phyloP scores from a whole-genome alignment of 2,329 filamentous ascomycete species.

The Lanzia echinophila region DNA sequence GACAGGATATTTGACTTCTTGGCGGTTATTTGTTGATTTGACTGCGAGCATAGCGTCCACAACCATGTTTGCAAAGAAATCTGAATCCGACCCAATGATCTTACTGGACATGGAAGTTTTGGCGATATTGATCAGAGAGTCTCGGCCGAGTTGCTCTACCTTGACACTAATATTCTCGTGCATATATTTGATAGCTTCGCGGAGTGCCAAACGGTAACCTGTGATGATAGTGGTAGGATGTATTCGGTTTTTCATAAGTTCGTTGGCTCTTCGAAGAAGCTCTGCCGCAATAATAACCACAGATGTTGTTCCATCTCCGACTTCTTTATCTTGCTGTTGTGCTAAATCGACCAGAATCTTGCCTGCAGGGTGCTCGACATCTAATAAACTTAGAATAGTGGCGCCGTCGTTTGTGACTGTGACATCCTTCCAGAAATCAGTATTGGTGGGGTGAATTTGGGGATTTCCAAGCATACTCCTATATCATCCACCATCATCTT shows the following conservation, averaged over 20 bases:
- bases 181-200: constrained; percentile 98
- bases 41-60: constrained; percentile 95
- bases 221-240: constrained; percentile 99
- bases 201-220: constrained; percentile 88
- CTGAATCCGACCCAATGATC: constrained; percentile 91
- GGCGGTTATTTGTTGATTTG: constrained; percentile 84
- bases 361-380: constrained; percentile 95
- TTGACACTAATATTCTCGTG: constrained; percentile 96
- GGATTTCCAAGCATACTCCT: constrained; percentile 50
- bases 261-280: constrained; percentile 86
- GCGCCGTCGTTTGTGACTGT: constrained; percentile 98
- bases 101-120: constrained; percentile 99
- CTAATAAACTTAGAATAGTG: constrained; percentile 88
- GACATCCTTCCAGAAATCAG: constrained; percentile 60
- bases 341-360: constrained; percentile 97
- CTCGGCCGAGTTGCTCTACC: constrained; percentile 83
- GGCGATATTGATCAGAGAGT: constrained; percentile 88
- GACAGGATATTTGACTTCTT: constrained; percentile 92
- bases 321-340: constrained; percentile 98
- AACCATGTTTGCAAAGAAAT: constrained; percentile 96
- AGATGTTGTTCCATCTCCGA: constrained; percentile 95
- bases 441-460: constrained; percentile 9
- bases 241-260: constrained; percentile 99
- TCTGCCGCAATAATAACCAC: constrained; percentile 97
- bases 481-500: constrained; percentile 99